Base-by-base conservation (phyloP, 1,284 basidiomycete genomes). In the Malassezia sp. region DNA sequence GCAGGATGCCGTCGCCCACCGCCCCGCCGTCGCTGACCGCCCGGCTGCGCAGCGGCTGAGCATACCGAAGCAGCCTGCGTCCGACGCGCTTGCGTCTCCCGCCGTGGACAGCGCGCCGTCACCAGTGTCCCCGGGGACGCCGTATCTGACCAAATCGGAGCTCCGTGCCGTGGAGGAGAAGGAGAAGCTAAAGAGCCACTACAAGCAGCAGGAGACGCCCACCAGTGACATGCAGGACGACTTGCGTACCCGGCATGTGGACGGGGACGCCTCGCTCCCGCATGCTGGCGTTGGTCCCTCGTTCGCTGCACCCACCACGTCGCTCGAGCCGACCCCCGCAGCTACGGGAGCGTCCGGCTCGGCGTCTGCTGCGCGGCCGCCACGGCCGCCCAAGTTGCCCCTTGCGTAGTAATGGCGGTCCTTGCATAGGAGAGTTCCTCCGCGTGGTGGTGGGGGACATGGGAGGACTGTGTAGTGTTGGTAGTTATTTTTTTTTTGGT, bases 141-240 rank as follows among this genome's bases (percentile, higher is more conserved):
- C 46, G 29, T 38, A 22, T 23, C 35, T 49, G 3, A 49, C 46
- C 17, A 24, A 24, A 34, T 49, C 46, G 10, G 46, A 49, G 41
- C 33, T 34, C 20, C 46, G 40, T 14, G 46, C 46, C 11, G 23
- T 42, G 29, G 46, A 49, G 24, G 46, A 49, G 27, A 49, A 49
- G 39, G 4, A 33, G 5, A 15, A 28, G 26, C 28, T 49, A 9
- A 26, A 49, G 11, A 35, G 39, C 18, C 46, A 42, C 37, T 49
- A 42, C 21, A 35, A 39, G 17, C 46, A 42, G 23, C 27, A 5
- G 12, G 38, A 31, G 22, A 6, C 34, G n/a, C n/a, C n/a, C n/a
- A n/a, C n/a, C n/a, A n/a, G n/a, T n/a, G n/a, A n/a, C n/a, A n/a
- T n/a, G n/a, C n/a, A n/a, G n/a, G n/a, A n/a, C n/a, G n/a, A n/a